phyloP scores from a whole-genome alignment of 805 yeast genomes.

The Starmera caribaea region DNA sequence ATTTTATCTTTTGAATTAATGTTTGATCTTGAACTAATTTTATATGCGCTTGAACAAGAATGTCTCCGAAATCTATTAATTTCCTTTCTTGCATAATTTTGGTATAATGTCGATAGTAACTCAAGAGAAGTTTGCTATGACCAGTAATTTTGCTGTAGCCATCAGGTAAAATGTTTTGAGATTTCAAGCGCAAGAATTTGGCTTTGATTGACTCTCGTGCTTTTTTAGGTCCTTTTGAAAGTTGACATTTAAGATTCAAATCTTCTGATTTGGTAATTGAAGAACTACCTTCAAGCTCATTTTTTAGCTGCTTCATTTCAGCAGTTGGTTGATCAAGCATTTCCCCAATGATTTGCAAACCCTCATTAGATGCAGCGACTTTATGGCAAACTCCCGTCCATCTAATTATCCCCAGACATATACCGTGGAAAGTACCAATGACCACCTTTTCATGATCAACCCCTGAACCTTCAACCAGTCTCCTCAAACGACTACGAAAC shows the following conservation, averaged over 20 bases:
- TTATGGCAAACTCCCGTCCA: constrained; percentile 43
- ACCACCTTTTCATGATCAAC: constrained; percentile 35
- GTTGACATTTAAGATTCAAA: too few relatives aligned
- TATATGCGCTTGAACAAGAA: constrained; percentile 45
- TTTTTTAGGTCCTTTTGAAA: too few relatives aligned
- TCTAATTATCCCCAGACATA: constrained; percentile 54
- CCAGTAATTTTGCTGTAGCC: constrained; percentile 22
- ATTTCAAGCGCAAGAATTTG: constrained; percentile 46
- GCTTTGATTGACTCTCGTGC: neutral
- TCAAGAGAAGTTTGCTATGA: constrained; percentile 23
- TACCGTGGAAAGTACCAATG: constrained; percentile 87
- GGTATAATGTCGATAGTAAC: constrained; percentile 47
- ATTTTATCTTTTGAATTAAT: constrained; percentile 25
- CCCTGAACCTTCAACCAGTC: constrained; percentile 22
- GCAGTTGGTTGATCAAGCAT: neutral
- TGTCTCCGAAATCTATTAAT: constrained; percentile 76
- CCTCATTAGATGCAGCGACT: constrained; percentile 61
- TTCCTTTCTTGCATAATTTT: constrained; percentile 29
- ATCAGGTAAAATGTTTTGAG: constrained; percentile 37
- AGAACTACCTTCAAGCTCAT: too few relatives aligned
- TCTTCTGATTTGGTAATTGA: too few relatives aligned
- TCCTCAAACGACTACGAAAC: constrained; percentile 53
- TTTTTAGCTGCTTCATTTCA: too few relatives aligned
- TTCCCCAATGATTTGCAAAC: constrained; percentile 29
- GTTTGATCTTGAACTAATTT: constrained; percentile 2